A percentile compares a stretch with the other conserved stretches of the same genome.
Conservation (phyloP, 2,329 filamentous ascomycete genomes). For the Paraphaeosphaeria minitans region DNA sequence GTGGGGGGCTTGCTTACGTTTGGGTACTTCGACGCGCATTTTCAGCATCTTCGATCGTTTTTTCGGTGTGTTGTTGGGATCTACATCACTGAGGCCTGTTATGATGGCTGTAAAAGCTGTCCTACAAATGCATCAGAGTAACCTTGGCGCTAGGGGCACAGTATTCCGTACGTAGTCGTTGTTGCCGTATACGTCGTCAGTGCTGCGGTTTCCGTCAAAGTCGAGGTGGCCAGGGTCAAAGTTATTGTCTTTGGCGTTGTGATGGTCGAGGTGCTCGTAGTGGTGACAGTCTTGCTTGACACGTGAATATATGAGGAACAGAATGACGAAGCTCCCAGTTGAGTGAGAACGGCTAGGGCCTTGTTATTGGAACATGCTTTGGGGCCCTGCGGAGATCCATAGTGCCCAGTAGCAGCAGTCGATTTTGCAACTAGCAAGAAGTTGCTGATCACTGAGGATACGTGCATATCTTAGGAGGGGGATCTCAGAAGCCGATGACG, state of each 20-base stretch:
- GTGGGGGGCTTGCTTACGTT: background rate
- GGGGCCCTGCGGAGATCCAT: background rate
- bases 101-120: background rate
- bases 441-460: background rate
- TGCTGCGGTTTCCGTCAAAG: background rate
- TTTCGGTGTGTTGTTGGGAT: background rate
- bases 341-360: background rate
- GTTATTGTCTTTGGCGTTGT: background rate
- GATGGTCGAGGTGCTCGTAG: background rate
- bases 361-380: background rate
- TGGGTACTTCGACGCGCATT: background rate
- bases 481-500: background rate
- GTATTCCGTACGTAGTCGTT: background rate
- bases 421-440: background rate
- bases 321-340: background rate
- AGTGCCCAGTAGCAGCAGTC: background rate
- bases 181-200: background rate
- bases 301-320: background rate
- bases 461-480: background rate
- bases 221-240: background rate
- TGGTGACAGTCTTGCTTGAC: background rate
- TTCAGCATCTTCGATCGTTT: background rate
- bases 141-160: background rate
- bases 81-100: background rate
- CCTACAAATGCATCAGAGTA: background rate